Conservation (phyloP, 345 rosid species). For the Crucihimalaya himalaica region DNA sequence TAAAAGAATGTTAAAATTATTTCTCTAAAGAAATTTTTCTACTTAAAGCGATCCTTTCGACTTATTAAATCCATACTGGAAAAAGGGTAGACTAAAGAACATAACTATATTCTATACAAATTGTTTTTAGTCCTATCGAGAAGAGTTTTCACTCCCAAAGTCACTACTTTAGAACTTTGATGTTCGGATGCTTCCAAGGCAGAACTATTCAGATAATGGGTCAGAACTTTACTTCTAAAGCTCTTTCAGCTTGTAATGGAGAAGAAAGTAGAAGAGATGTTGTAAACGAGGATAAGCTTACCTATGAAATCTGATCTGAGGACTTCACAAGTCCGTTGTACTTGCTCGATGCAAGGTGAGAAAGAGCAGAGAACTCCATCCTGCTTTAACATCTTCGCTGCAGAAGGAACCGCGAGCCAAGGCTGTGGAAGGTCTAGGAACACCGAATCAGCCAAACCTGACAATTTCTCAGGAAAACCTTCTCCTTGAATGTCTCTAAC, state of each 20-base stretch:
- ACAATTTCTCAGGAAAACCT: constrained; percentile 78
- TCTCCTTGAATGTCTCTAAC: constrained; percentile 90
- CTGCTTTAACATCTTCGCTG: constrained; percentile 77
- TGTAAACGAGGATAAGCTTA: constrained; percentile 29
- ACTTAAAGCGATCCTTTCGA: neutral
- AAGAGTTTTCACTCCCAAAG: neutral
- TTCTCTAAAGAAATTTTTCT: neutral
- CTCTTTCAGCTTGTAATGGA: neutral
- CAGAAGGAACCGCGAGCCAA: constrained; percentile 79
- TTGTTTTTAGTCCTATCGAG: neutral
- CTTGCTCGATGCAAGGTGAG: constrained; percentile 98
- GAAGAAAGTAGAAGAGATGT: neutral
- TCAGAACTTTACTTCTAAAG: neutral
- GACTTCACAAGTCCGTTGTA: constrained; percentile 82
- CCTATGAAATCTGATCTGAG: constrained; percentile 74
- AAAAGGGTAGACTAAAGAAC: neutral
- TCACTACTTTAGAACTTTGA: neutral
- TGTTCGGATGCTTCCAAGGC: neutral
- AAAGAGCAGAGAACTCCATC: constrained; percentile 86
- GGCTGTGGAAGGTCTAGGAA: constrained; percentile 92
- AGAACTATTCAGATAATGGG: neutral
- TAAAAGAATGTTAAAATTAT: neutral
- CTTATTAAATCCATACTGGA: neutral
- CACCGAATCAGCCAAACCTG: constrained; percentile 65
- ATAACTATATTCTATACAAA: neutral